Conservation (phyloP, 1,284 basidiomycete species). For the Melampsora americana region DNA sequence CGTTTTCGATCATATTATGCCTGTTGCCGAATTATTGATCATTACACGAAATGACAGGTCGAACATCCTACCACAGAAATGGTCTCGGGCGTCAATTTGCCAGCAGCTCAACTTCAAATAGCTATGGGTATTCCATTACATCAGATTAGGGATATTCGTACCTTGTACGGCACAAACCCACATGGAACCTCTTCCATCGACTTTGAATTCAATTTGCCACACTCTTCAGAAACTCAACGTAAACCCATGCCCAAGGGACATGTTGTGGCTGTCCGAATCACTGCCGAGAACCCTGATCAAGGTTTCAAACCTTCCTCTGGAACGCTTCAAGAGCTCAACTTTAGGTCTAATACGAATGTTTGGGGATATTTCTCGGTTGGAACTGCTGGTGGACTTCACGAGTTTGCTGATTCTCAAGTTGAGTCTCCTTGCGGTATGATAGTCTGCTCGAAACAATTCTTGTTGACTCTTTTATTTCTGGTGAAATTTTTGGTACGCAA, state of each 20-base stretch:
- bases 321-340: conserved; percentile 95
- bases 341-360: conserved; percentile 96
- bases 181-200: conserved; percentile 86
- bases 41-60: conserved; percentile 11
- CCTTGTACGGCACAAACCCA: conserved; percentile 88
- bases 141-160: conserved; percentile 91
- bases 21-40: neutral
- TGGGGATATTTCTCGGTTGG: conserved; percentile 99
- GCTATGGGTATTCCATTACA: conserved; percentile 98
- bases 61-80: conserved; percentile 88
- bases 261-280: conserved; percentile 98
- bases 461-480: neutral
- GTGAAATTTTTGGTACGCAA: neutral
- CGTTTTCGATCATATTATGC: neutral
- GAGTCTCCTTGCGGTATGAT: neutral
- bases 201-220: conserved; percentile 88
- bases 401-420: conserved; percentile 68
- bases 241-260: conserved; percentile 97
- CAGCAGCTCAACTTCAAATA: conserved; percentile 93
- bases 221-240: conserved; percentile 80
- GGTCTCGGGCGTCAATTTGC: conserved; percentile 97
- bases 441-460: too few species aligned
- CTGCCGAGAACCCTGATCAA: conserved; percentile 98
- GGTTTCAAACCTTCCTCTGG: conserved; percentile 99
- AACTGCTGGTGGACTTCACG: conserved; percentile 91